These are phyloP conservation scores for Colletotrichum filicis DNA, from an alignment of 2,329 filamentous ascomycete species.

Conservation along the genomic window DNA sequence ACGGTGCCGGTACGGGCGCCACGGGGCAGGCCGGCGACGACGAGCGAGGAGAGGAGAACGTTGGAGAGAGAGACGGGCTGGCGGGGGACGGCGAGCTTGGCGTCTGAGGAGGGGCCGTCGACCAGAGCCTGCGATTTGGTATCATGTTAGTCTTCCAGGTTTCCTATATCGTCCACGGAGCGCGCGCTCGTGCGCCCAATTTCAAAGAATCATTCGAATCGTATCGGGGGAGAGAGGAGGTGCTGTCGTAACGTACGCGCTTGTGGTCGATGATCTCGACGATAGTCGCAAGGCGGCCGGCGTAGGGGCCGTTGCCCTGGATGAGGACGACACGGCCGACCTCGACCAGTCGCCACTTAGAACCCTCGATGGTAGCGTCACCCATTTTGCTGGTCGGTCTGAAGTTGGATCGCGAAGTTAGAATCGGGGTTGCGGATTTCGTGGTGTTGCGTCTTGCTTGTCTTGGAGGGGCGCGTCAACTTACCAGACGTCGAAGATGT, in stretches of 20 bases:
- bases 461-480: conserved; percentile 34
- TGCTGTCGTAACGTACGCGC: conserved; percentile 79
- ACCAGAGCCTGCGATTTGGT: conserved; percentile 80
- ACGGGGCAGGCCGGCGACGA: conserved; percentile 87
- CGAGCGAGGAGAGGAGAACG: conserved; percentile 89
- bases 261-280: conserved; percentile 99
- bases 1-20: conserved; percentile 84
- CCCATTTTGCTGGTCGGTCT: conserved; percentile 79
- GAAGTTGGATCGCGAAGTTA: conserved; percentile 40
- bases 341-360: conserved; percentile 96
- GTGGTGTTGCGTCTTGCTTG: conserved; percentile 33
- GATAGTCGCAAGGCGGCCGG: conserved; percentile 90
- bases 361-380: conserved; percentile 83
- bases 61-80: conserved; percentile 86
- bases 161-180: not conserved
- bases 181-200: not conserved
- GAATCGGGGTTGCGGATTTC: conserved; percentile 39
- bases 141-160: not conserved
- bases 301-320: conserved; percentile 79
- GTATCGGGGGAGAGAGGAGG: conserved; percentile 11
- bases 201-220: not conserved
- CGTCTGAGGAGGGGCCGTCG: conserved; percentile 89
- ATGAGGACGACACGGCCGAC: conserved; percentile 97
- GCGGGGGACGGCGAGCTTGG: conserved; percentile 84
- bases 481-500: conserved; percentile 36